Conservation (phyloP, 2,329 filamentous ascomycete genomes). For the Ceratocystis huliohia region DNA sequence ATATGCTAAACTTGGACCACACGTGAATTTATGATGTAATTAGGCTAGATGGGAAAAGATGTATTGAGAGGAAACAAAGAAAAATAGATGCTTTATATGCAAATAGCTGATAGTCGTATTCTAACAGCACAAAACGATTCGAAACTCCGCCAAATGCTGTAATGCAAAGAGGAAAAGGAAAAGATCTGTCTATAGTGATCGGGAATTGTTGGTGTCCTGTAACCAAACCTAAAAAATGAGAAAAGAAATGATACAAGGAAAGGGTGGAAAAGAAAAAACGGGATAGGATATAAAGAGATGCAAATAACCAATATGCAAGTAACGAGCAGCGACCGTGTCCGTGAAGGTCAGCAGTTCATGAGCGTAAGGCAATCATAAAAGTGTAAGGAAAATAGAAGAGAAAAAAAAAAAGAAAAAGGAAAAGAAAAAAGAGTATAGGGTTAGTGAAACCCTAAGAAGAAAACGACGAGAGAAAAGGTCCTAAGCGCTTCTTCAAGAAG, state of each 20-base stretch:
- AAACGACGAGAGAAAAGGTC: not conserved
- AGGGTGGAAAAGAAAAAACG: slow-evolving; percentile 2
- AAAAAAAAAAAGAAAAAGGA: slow-evolving; percentile 6
- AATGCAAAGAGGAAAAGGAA: slow-evolving; percentile 6
- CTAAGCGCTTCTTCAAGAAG: not conserved
- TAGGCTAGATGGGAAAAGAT: not conserved
- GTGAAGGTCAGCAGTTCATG: slow-evolving; percentile 7
- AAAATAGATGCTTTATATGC: slow-evolving; percentile 2
- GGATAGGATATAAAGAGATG: slow-evolving; percentile 12
- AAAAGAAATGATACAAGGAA: slow-evolving; percentile 5
- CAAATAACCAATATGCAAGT: slow-evolving; percentile 9
- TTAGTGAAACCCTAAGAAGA: not conserved
- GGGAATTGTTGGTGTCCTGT: slow-evolving; percentile 12
- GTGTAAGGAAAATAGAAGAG: not conserved
- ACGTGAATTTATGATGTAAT: not conserved
- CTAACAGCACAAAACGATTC: slow-evolving; percentile 12
- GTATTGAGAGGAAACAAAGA: not conserved
- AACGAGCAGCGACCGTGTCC: slow-evolving; percentile 1
- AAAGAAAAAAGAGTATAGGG: not conserved
- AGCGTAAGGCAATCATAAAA: slow-evolving; percentile 11
- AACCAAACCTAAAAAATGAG: slow-evolving; percentile 3
- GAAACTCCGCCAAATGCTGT: not conserved
- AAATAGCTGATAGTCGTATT: slow-evolving; percentile 13
- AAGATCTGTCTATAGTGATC: slow-evolving; percentile 8
- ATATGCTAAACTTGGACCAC: not conserved